Percentiles rank a stretch among this genome's conserved stretches.
These are phyloP conservation scores for Plenodomus lindquistii DNA, from an alignment of 2,329 filamentous ascomycete genomes.

Conservation along the genomic window DNA sequence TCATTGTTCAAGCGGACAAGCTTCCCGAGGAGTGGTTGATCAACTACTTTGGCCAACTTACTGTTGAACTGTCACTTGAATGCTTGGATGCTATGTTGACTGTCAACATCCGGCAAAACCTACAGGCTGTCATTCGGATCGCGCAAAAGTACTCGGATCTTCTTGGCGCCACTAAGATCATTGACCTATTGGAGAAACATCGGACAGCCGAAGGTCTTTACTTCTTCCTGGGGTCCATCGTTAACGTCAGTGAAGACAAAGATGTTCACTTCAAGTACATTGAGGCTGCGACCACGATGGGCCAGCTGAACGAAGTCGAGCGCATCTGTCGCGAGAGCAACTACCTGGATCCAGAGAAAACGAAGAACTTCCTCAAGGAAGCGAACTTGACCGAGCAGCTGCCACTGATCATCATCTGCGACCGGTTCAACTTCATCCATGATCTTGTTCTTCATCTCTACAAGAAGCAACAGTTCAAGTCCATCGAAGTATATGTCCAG, in stretches of 20 bases:
- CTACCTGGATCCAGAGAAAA: slow-evolving; percentile 87
- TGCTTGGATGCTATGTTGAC: slow-evolving; percentile 97
- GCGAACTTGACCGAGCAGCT: slow-evolving; percentile 89
- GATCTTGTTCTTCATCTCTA: slow-evolving; percentile 96
- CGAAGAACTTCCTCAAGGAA: slow-evolving; percentile 99
- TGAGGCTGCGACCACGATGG: slow-evolving; percentile 91
- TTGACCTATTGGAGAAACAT: slow-evolving; percentile 96
- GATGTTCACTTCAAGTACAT: slow-evolving; percentile 99
- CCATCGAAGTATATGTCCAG: slow-evolving; percentile 97
- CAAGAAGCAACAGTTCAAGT: slow-evolving; percentile 99
- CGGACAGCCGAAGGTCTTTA: slow-evolving; percentile 95
- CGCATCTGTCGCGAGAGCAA: slow-evolving; percentile 95
- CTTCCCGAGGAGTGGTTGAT: slow-evolving; percentile 90
- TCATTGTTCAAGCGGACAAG: slow-evolving; percentile 82
- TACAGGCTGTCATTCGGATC: slow-evolving; percentile 92
- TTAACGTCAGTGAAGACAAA: slow-evolving; percentile 92
- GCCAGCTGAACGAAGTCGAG: slow-evolving; percentile 93
- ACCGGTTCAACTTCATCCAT: slow-evolving; percentile 99
- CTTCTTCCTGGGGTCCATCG: slow-evolving; percentile 97
- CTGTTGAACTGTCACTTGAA: slow-evolving; percentile 91
- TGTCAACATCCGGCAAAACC: slow-evolving; percentile 93
- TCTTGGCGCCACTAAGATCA: slow-evolving; percentile 81
- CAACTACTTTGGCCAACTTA: slow-evolving; percentile 90
- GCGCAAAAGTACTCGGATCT: slow-evolving; percentile 98
- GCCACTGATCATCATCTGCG: slow-evolving; percentile 96